Conservation (phyloP, 768 basidiomycete species). For the Hebeloma cylindrosporum region DNA sequence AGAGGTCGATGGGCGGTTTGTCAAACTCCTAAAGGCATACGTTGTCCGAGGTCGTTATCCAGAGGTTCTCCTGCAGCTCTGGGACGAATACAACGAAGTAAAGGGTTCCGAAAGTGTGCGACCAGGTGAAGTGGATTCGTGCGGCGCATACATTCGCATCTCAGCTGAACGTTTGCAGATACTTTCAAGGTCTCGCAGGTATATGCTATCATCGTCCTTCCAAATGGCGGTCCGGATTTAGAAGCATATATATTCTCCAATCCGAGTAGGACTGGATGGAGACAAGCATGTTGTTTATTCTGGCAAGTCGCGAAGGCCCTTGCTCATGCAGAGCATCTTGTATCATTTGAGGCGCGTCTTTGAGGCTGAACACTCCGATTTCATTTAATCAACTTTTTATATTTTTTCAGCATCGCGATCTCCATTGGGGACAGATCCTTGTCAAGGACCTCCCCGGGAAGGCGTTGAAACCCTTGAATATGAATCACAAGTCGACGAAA, state of each 20-base stretch:
- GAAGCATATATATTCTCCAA: constrained; percentile 76
- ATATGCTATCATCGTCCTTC: constrained; percentile 88
- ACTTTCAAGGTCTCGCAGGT: constrained; percentile 72
- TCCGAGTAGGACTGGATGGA: constrained; percentile 66
- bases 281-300: constrained; percentile 84
- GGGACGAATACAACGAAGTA: constrained; percentile 81
- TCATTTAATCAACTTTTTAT: background rate
- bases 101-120: constrained; percentile 83
- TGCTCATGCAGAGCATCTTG: constrained; percentile 74
- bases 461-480: constrained; percentile 35
- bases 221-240: constrained; percentile 88
- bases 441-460: constrained; percentile 53
- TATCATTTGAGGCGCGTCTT: constrained; percentile 79
- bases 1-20: constrained; percentile 73
- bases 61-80: constrained; percentile 68
- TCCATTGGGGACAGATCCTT: constrained; percentile 98
- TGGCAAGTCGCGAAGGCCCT: constrained; percentile 86
- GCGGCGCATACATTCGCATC: constrained; percentile 5
- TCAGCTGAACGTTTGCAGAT: constrained; percentile 44
- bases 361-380: background rate
- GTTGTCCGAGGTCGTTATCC: constrained; percentile 89
- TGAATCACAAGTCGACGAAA: constrained; percentile 31
- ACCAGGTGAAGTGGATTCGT: constrained; percentile 55
- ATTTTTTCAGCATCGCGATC: constrained; percentile 83
- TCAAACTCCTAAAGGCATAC: constrained; percentile 78